Evolutionary conservation across 805 yeast genomes (phyloP).

Genomic region (Blastobotrys muscicola): DNA sequence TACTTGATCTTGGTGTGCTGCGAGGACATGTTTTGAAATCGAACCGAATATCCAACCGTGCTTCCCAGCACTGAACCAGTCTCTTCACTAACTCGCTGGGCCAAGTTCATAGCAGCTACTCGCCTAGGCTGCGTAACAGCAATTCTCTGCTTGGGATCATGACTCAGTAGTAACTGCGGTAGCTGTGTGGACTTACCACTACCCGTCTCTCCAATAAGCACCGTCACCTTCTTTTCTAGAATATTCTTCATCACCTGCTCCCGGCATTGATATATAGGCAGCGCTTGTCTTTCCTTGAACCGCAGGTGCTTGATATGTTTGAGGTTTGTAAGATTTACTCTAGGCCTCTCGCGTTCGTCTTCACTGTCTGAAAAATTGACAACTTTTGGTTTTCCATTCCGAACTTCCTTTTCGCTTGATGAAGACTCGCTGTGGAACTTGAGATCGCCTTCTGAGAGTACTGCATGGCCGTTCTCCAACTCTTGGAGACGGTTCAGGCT

Average conservation of each 20-base stretch:
- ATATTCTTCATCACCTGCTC: slow-evolving; percentile 52
- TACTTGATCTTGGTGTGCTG: slow-evolving; percentile 64
- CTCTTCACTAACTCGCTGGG: slow-evolving; percentile 87
- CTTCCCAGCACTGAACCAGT: slow-evolving; percentile 67
- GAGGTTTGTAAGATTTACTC: not conserved
- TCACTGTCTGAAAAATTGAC: slow-evolving; percentile 15
- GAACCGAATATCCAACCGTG: slow-evolving; percentile 84
- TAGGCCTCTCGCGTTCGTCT: slow-evolving; percentile 10
- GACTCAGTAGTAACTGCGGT: slow-evolving; percentile 72
- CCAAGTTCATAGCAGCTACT: slow-evolving; percentile 93
- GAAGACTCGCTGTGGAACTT: slow-evolving; percentile 4
- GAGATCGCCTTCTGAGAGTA: slow-evolving; percentile 9
- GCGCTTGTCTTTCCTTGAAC: slow-evolving; percentile 41
- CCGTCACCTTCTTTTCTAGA: slow-evolving; percentile 51
- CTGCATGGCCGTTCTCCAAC: slow-evolving; percentile 2
- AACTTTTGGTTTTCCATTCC: slow-evolving; percentile 1
- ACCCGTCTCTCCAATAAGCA: slow-evolving; percentile 94
- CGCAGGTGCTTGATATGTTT: slow-evolving; percentile 27
- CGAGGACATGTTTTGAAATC: slow-evolving; percentile 68
- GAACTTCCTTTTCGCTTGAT: not conserved
- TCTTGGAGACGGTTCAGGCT: slow-evolving; percentile 8
- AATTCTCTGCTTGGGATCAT: slow-evolving; percentile 39
- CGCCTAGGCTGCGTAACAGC: slow-evolving; percentile 97
- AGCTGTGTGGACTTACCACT: slow-evolving; percentile 97
- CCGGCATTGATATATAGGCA: slow-evolving; percentile 72